Evolutionary conservation across 1,284 basidiomycete genomes (phyloP), one percentile per base, ranked within the genome.

Genomic region (Puccinia hordei): DNA sequence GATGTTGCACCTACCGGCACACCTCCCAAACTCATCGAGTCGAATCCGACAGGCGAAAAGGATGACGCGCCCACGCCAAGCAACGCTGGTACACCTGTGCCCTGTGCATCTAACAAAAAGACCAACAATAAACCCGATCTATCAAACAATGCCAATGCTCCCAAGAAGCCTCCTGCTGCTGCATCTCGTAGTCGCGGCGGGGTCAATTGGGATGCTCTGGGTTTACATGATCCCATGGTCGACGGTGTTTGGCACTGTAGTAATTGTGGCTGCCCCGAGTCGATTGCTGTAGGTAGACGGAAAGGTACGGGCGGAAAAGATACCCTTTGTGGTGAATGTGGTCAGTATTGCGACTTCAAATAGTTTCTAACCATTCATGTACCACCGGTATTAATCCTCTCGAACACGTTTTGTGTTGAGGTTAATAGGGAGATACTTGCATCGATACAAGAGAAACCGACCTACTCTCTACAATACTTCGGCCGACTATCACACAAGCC

Each of bases 241-340:
- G 87, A 94, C 83, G 93, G 92, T 0, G 88, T 91, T 2, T 96
- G 94, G 94, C 93, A 94, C 86, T 96, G 94, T 85, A 93, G 92
- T 61, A 94, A 94, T 84, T 95, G 91, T 82, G 94, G 94, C 24
- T 92, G 92, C 84, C 93, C 94, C 0, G 94, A 93, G 84, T 89
- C 87, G 82, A 90, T 95, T 76, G 92, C 93, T 1, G 88, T 93
- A 73, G 93, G 93, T 12, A 88, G 92, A 82, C 88, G 93, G 83
- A 95, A 95, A 85, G 94, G 94, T 1, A 93, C 93, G 2, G 87
- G 94, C 80, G 94, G 95, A 33, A 91, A 94, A 84, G 94, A 95
- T 86, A 92, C 91, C 27, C 91, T 97, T 84, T 98, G 95, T 87
- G 93, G 92, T 57, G 89, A 90, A 41, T 98, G 95, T 86, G 93